Percentiles rank a stretch among this genome's conserved stretches.
phyloP scores from a whole-genome alignment of 1,284 basidiomycete species.

The Tranzscheliella williamsii region DNA sequence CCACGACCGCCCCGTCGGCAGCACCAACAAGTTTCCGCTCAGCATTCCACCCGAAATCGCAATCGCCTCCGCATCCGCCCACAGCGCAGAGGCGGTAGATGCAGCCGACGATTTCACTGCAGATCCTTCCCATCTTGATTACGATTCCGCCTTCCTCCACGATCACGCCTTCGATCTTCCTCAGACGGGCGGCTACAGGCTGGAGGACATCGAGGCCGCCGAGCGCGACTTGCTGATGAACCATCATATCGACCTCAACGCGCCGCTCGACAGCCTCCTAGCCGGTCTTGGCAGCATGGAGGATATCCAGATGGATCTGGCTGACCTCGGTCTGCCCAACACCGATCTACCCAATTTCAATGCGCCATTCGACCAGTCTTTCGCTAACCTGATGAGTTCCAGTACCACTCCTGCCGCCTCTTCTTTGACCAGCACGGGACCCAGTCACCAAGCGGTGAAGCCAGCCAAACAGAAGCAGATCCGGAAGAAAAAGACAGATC shows the following conservation, averaged over 20 bases:
- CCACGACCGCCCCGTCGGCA: conserved; percentile 23
- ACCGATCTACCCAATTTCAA: conserved; percentile 30
- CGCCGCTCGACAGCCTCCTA: conserved; percentile 37
- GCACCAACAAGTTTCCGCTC: conserved; percentile 33
- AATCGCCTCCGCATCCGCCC: not conserved
- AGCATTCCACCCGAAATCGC: conserved; percentile 12
- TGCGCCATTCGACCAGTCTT: conserved; percentile 25
- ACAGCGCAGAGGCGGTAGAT: not conserved
- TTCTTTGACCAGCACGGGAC: conserved; percentile 2
- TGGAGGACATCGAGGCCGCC: conserved; percentile 44
- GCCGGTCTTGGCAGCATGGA: conserved; percentile 39
- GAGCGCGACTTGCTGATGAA: conserved; percentile 38
- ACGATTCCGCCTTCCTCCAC: not conserved
- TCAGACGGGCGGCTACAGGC: conserved; percentile 12
- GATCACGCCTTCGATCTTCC: not conserved
- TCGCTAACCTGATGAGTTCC: conserved; percentile 5
- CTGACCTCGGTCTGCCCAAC: conserved; percentile 22
- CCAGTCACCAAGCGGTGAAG: conserved; percentile 4
- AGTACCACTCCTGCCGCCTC: not conserved
- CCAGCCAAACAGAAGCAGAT: conserved; percentile 29
- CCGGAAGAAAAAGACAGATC: conserved; percentile 31
- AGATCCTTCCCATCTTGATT: not conserved
- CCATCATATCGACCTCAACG: conserved; percentile 42
- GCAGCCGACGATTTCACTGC: not conserved
- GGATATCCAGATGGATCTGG: conserved; percentile 35